A percentile compares a stretch with the other conserved stretches of the same genome.
These are phyloP conservation scores for Paramecium bursaria DNA, from an alignment of 73 alveolate genomes.

Conservation along the genomic window DNA sequence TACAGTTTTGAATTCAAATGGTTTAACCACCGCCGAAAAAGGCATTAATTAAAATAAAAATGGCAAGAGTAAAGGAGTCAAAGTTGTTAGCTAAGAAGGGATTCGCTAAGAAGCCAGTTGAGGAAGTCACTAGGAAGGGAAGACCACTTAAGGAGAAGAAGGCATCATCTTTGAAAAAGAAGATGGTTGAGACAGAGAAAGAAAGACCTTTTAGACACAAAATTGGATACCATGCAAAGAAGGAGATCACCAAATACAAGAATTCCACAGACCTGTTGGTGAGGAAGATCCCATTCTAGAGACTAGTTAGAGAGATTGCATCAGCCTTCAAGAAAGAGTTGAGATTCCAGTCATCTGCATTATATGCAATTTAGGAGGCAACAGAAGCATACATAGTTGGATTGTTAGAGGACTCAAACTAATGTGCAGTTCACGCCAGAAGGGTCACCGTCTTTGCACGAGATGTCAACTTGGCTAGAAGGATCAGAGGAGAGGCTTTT, in stretches of 20 bases:
- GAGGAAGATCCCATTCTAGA: slow-evolving; percentile 89
- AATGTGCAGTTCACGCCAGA: slow-evolving; percentile 58
- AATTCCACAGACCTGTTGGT: slow-evolving; percentile 86
- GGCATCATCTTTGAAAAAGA: neutral
- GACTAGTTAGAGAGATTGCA: slow-evolving; percentile 89
- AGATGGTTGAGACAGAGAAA: slow-evolving; percentile 45
- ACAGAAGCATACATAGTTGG: slow-evolving; percentile 58
- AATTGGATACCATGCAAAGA: slow-evolving; percentile 93
- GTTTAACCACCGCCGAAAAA: too few species aligned
- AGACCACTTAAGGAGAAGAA: too few species aligned
- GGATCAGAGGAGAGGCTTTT: slow-evolving; percentile 80
- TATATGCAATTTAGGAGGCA: slow-evolving; percentile 90
- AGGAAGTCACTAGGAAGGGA: too few species aligned
- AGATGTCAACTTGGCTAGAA: slow-evolving; percentile 84
- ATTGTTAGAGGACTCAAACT: slow-evolving; percentile 22
- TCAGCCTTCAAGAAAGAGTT: slow-evolving; percentile 77
- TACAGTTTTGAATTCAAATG: too few species aligned
- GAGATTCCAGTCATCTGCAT: slow-evolving; percentile 83
- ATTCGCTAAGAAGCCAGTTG: too few species aligned
- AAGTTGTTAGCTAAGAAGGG: too few species aligned
- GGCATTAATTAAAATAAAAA: too few species aligned
- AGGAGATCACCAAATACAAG: slow-evolving; percentile 90
- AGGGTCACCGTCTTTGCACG: slow-evolving; percentile 87
- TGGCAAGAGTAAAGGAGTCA: too few species aligned
- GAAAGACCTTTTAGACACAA: slow-evolving; percentile 91